These are phyloP conservation scores for Aspergillus fumigatiaffinis DNA, from an alignment of 2,329 filamentous ascomycete genomes.

Conservation along the genomic window DNA sequence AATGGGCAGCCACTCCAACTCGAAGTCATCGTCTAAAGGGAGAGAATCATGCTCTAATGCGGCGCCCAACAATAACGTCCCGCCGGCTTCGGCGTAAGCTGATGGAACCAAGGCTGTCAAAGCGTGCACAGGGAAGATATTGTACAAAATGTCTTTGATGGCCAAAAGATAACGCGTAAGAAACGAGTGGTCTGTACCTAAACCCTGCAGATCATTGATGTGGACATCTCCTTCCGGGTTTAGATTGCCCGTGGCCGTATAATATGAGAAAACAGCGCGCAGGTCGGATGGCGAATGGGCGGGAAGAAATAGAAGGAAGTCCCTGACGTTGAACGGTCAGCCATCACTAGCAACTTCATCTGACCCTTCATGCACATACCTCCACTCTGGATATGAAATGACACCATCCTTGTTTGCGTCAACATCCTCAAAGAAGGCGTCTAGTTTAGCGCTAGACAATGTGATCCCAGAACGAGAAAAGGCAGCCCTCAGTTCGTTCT, in stretches of 20 bases:
- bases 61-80: slow-evolving; percentile 21
- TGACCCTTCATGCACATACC: slow-evolving; percentile 56
- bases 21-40: slow-evolving; percentile 32
- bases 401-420: slow-evolving; percentile 82
- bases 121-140: slow-evolving; percentile 30
- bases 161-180: slow-evolving; percentile 33
- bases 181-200: slow-evolving; percentile 67
- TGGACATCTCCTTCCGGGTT: slow-evolving; percentile 92
- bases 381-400: slow-evolving; percentile 93
- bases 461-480: slow-evolving; percentile 74
- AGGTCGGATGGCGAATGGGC: slow-evolving; percentile 61
- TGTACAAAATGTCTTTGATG: slow-evolving; percentile 34
- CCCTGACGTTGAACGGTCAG: slow-evolving; percentile 48
- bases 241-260: slow-evolving; percentile 81
- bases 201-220: slow-evolving; percentile 86
- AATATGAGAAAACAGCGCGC: slow-evolving; percentile 82
- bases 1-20: slow-evolving; percentile 41
- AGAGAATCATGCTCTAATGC: slow-evolving; percentile 27
- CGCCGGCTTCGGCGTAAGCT: slow-evolving; percentile 30
- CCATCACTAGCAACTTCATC: slow-evolving; percentile 9
- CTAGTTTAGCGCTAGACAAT: slow-evolving; percentile 71
- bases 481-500: slow-evolving; percentile 73
- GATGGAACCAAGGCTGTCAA: slow-evolving; percentile 30
- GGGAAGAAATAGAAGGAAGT: slow-evolving; percentile 88
- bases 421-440: slow-evolving; percentile 84